Percentiles rank a stretch among this genome's conserved stretches.
These are phyloP conservation scores for Dendrostoma leiphaemia DNA, from an alignment of 2,329 filamentous ascomycete species.

Conservation along the genomic window DNA sequence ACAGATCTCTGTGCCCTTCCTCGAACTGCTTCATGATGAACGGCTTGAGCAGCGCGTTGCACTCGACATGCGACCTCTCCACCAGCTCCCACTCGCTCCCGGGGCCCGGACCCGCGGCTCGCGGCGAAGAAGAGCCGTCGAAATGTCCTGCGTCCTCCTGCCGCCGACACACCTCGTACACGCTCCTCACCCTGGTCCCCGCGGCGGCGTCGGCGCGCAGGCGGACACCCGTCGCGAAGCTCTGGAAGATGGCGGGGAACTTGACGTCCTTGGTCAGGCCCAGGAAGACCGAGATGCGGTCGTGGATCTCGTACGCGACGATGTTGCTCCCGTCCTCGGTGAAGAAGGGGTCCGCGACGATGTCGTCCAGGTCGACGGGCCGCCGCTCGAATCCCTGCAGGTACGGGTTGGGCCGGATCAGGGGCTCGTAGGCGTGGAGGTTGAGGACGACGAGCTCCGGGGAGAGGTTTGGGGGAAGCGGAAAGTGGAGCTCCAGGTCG, in stretches of 20 bases:
- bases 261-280: constrained; percentile 33
- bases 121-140: no score
- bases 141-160: not conserved
- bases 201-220: constrained; percentile 41
- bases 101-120: no score
- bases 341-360: constrained; percentile 20
- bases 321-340: constrained; percentile 14
- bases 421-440: constrained; percentile 25
- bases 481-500: constrained; percentile 36
- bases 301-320: constrained; percentile 28
- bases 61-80: constrained; percentile 32
- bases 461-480: constrained; percentile 38
- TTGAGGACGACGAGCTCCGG: constrained; percentile 36
- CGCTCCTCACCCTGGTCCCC: constrained; percentile 42
- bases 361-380: constrained; percentile 14
- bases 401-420: constrained; percentile 18
- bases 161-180: constrained; percentile 28
- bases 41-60: constrained; percentile 30
- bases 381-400: constrained; percentile 10
- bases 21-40: constrained; percentile 33
- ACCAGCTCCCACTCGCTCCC: constrained; percentile 30
- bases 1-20: constrained; percentile 29
- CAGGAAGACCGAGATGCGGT: constrained; percentile 36
- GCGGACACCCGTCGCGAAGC: constrained; percentile 38
- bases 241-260: constrained; percentile 44